These are phyloP conservation scores for Debaryomyces coudertii DNA, from an alignment of 1,139 yeast species.

Conservation along the genomic window DNA sequence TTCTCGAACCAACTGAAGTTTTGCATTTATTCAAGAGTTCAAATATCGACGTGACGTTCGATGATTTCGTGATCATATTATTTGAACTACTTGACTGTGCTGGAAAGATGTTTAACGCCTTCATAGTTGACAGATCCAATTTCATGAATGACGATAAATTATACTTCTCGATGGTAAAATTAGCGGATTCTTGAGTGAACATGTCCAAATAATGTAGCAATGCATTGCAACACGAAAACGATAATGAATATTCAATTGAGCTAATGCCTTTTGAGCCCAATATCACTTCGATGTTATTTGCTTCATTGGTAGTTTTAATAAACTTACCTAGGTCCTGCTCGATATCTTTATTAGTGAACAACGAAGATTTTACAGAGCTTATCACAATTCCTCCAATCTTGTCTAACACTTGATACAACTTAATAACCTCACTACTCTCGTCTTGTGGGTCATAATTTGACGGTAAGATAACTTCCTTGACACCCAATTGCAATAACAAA, in stretches of 20 bases:
- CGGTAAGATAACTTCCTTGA: slow-evolving; percentile 78
- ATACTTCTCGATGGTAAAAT: slow-evolving; percentile 63
- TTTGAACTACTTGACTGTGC: slow-evolving; percentile 34
- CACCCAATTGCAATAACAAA: slow-evolving; percentile 82
- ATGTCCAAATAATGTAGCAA: slow-evolving; percentile 66
- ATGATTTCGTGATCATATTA: slow-evolving; percentile 46
- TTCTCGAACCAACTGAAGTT: slow-evolving; percentile 81
- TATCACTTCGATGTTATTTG: slow-evolving; percentile 47
- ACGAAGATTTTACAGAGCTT: slow-evolving; percentile 59
- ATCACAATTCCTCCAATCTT: slow-evolving; percentile 72
- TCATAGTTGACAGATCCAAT: slow-evolving; percentile 85
- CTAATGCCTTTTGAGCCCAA: slow-evolving; percentile 63
- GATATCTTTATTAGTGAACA: slow-evolving; percentile 62
- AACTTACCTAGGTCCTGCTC: slow-evolving; percentile 75
- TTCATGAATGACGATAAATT: slow-evolving; percentile 80
- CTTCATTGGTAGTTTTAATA: slow-evolving; percentile 45
- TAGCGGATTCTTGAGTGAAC: slow-evolving; percentile 50
- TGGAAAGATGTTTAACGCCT: slow-evolving; percentile 87
- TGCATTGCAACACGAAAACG: slow-evolving; percentile 60
- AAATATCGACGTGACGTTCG: slow-evolving; percentile 58
- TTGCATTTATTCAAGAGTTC: slow-evolving; percentile 88
- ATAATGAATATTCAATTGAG: slow-evolving; percentile 34
- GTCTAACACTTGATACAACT: slow-evolving; percentile 64
- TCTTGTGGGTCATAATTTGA: slow-evolving; percentile 39
- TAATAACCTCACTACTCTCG: slow-evolving; percentile 45